Evolutionary conservation across 1,139 yeast genomes (phyloP).

Genomic region (Protomyces lactucae-debilis): DNA sequence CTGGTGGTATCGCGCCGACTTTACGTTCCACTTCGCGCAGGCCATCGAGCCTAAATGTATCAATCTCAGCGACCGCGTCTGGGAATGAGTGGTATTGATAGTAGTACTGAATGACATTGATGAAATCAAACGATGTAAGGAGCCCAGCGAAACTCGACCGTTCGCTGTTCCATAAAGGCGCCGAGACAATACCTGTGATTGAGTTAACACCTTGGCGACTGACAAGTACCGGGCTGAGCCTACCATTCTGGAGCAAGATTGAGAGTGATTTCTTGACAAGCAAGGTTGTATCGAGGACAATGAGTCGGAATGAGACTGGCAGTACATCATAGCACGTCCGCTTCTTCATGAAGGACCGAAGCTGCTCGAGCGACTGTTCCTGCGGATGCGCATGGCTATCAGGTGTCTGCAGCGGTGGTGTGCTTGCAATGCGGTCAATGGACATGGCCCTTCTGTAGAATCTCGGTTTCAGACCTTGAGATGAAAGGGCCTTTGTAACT

Average conservation of each 20-base stretch:
- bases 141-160: conserved; percentile 90
- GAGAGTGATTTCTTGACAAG: conserved; percentile 87
- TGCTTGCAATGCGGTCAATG: neutral
- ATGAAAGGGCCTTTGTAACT: too few relatives aligned
- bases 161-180: conserved; percentile 93
- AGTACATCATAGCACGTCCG: conserved; percentile 94
- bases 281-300: conserved; percentile 87
- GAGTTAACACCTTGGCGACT: neutral
- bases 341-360: conserved; percentile 59
- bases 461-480: too few relatives aligned
- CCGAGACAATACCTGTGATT: conserved; percentile 63
- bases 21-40: conserved; percentile 70
- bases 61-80: conserved; percentile 84
- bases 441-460: neutral
- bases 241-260: conserved; percentile 74
- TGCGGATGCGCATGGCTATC: neutral
- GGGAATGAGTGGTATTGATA: conserved; percentile 61
- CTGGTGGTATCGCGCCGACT: conserved; percentile 83
- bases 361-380: neutral
- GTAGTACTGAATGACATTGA: conserved; percentile 91
- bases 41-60: conserved; percentile 78
- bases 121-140: conserved; percentile 85
- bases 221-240: neutral
- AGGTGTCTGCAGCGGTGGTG: neutral
- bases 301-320: conserved; percentile 89